phyloP scores from a whole-genome alignment of 2,329 filamentous ascomycete species.

The Nectriaceae sp. region DNA sequence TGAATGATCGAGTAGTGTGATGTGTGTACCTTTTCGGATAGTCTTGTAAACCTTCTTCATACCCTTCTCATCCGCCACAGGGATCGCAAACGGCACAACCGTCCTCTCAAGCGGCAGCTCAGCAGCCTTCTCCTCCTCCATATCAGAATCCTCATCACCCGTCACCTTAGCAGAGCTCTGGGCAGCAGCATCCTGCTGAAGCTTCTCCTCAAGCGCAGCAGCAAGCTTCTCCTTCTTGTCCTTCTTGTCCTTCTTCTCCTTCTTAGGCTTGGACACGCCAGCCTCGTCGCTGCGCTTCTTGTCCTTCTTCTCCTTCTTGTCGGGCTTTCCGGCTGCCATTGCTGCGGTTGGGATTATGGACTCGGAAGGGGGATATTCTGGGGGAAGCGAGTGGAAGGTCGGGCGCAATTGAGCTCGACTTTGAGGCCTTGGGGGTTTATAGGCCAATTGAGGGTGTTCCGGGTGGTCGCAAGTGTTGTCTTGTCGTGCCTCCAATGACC shows the following conservation, averaged over 20 bases:
- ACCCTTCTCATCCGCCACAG: conserved; percentile 77
- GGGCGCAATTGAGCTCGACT: conserved; percentile 13
- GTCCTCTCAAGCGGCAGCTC: conserved; percentile 51
- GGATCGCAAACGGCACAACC: conserved; percentile 81
- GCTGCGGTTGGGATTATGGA: conserved; percentile 20
- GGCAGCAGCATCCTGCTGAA: conserved; percentile 57
- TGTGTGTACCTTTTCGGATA: conserved; percentile 54
- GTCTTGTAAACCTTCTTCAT: conserved; percentile 63
- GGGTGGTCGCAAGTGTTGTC: neutral
- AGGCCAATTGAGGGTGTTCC: conserved; percentile 23
- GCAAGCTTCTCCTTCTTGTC: conserved; percentile 74
- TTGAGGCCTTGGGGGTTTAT: conserved; percentile 8
- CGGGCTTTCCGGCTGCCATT: conserved; percentile 52
- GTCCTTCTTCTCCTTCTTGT: conserved; percentile 59
- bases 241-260: conserved; percentile 68
- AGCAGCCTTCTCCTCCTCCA: conserved; percentile 48
- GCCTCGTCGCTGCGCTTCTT: conserved; percentile 60
- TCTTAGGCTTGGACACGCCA: conserved; percentile 56
- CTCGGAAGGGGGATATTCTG: conserved; percentile 3
- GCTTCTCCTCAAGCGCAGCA: conserved; percentile 65
- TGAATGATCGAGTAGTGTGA: neutral
- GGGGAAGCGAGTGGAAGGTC: conserved; percentile 8
- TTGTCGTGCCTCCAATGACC: conserved; percentile 25
- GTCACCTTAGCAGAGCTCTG: conserved; percentile 36
- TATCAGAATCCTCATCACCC: conserved; percentile 47